These are phyloP conservation scores for Margaritispora aquatica DNA, from an alignment of 495 filamentous ascomycete species.

Conservation along the genomic window DNA sequence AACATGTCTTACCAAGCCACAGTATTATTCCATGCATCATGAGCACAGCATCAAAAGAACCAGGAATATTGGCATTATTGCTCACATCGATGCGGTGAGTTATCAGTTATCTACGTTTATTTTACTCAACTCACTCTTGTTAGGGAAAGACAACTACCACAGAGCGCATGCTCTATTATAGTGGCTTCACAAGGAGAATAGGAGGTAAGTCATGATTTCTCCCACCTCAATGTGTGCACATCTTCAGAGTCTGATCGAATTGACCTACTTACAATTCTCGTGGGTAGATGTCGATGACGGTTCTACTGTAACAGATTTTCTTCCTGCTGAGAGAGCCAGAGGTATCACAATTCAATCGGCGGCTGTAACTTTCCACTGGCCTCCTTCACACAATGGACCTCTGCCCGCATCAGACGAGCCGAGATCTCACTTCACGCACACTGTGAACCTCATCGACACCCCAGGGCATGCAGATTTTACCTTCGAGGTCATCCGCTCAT, in stretches of 20 bases:
- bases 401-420: slow-evolving; percentile 29
- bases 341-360: slow-evolving; percentile 98
- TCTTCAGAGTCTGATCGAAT: no score
- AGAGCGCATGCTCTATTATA: slow-evolving; percentile 98
- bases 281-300: slow-evolving; percentile 96
- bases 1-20: background rate
- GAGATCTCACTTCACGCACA: slow-evolving; percentile 47
- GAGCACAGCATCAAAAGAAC: slow-evolving; percentile 40
- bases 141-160: slow-evolving; percentile 98
- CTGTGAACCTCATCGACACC: slow-evolving; percentile 93
- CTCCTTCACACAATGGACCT: slow-evolving; percentile 21
- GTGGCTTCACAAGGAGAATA: slow-evolving; percentile 78
- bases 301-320: slow-evolving; percentile 95
- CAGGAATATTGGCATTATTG: slow-evolving; percentile 97
- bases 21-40: slow-evolving; percentile 7
- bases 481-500: slow-evolving; percentile 90
- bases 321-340: slow-evolving; percentile 86
- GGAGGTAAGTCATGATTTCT: slow-evolving; percentile 52
- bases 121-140: slow-evolving; percentile 12
- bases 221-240: background rate
- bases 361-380: slow-evolving; percentile 92
- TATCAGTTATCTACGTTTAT: background rate
- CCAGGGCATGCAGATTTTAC: slow-evolving; percentile 98
- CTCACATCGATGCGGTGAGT: slow-evolving; percentile 92
- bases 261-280: no score